A percentile compares a stretch with the other conserved stretches of the same genome.
These are phyloP conservation scores for Fraxinus excelsior DNA, from an alignment of 257 asterid species.

Conservation along the genomic window DNA sequence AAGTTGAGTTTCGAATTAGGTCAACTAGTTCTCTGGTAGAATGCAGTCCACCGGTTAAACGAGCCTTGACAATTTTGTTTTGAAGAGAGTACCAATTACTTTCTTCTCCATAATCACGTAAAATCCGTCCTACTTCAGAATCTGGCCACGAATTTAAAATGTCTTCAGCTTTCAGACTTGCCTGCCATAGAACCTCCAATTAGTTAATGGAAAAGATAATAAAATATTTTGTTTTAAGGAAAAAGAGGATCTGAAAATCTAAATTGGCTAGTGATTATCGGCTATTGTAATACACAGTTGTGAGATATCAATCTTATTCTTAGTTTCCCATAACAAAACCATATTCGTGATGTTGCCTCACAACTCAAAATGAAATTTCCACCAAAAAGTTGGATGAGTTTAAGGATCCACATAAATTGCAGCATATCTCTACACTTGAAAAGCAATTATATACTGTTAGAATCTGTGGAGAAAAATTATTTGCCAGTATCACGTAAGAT, in stretches of 20 bases:
- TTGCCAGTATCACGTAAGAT: neutral
- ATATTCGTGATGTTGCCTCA: neutral
- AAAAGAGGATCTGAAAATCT: slow-evolving; percentile 1
- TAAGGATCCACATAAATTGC: neutral
- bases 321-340: neutral
- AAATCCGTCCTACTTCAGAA: slow-evolving; percentile 66
- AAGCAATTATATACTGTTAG: neutral
- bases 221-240: slow-evolving; percentile 27
- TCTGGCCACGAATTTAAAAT: slow-evolving; percentile 94
- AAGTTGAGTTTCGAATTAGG: slow-evolving; percentile 75
- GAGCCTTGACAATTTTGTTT: slow-evolving; percentile 78
- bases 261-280: neutral
- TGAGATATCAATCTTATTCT: neutral
- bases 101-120: slow-evolving; percentile 95
- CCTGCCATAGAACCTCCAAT: slow-evolving; percentile 76
- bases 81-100: slow-evolving; percentile 83
- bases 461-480: neutral
- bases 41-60: slow-evolving; percentile 79
- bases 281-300: neutral
- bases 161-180: slow-evolving; percentile 87
- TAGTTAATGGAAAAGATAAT: slow-evolving; percentile 42
- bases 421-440: neutral
- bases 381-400: too few relatives aligned
- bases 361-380: neutral
- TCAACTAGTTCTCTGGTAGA: slow-evolving; percentile 77